Percentiles rank a stretch among this genome's conserved stretches.
Evolutionary conservation across 257 asterid species (phyloP).

Genomic region (Thymus mandschuricus): DNA sequence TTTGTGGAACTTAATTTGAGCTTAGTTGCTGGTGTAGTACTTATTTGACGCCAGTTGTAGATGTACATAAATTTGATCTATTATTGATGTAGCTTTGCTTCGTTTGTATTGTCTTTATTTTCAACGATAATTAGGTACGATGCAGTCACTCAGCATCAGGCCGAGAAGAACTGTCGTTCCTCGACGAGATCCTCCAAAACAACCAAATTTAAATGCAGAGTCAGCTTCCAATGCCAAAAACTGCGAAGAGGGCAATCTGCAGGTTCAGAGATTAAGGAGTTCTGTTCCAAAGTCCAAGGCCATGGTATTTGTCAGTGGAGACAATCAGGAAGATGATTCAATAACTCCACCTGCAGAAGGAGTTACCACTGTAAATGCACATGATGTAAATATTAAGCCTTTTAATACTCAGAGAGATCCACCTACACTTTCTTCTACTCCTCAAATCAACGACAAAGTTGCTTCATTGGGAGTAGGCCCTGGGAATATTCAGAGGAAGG

Average conservation of each 20-base stretch:
- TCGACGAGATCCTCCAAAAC: slow-evolving; percentile 54
- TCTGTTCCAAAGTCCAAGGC: slow-evolving; percentile 41
- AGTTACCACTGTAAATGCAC: slow-evolving; percentile 52
- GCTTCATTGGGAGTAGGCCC: slow-evolving; percentile 43
- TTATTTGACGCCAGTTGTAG: background rate
- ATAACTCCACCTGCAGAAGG: slow-evolving; percentile 64
- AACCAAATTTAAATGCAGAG: slow-evolving; percentile 43
- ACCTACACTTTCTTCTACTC: slow-evolving; percentile 40
- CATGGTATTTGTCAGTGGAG: slow-evolving; percentile 40
- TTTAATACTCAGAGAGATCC: slow-evolving; percentile 48
- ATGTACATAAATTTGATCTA: background rate
- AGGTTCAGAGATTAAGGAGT: slow-evolving; percentile 38
- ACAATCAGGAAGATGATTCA: slow-evolving; percentile 57
- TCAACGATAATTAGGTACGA: slow-evolving; percentile 46
- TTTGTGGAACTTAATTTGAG: background rate
- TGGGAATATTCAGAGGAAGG: slow-evolving; percentile 66
- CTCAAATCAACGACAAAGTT: slow-evolving; percentile 42
- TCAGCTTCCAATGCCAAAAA: slow-evolving; percentile 38
- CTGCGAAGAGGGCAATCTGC: slow-evolving; percentile 43
- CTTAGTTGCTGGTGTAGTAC: background rate
- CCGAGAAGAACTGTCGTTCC: slow-evolving; percentile 69
- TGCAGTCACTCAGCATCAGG: slow-evolving; percentile 56
- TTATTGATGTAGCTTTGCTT: slow-evolving; percentile 10
- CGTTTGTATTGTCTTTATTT: slow-evolving; percentile 22
- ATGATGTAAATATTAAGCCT: slow-evolving; percentile 45